Evolutionary conservation across 2,329 filamentous ascomycete species (phyloP).

Genomic region (Aspergillus tamarii): DNA sequence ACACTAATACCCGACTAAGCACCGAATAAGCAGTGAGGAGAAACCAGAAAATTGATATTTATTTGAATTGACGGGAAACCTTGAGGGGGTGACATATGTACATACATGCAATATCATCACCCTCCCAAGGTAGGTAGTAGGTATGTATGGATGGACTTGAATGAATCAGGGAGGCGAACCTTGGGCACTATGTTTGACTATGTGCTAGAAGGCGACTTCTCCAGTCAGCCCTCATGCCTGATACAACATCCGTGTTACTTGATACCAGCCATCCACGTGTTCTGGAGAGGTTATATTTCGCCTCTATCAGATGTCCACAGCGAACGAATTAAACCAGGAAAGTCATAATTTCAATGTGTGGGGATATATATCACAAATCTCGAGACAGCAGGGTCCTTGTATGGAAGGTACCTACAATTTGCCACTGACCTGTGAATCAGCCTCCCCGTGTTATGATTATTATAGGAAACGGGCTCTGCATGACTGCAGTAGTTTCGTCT

Average conservation of each 20-base stretch:
- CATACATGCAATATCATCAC: neutral
- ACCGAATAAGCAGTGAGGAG: neutral
- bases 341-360: neutral
- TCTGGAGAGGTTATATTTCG: neutral
- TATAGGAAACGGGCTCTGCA: neutral
- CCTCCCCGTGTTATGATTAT: neutral
- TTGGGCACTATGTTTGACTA: neutral
- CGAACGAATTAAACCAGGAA: neutral
- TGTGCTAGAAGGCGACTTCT: too few relatives aligned
- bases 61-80: neutral
- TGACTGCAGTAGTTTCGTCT: slow-evolving; percentile 4
- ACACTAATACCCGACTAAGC: slow-evolving; percentile 7
- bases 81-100: neutral
- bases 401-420: neutral
- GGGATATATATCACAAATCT: neutral
- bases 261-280: neutral
- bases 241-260: neutral
- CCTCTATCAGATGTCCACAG: neutral
- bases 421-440: neutral
- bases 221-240: neutral
- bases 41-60: slow-evolving; percentile 1
- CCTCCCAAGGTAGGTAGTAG: neutral
- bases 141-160: neutral
- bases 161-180: neutral
- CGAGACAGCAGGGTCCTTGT: neutral